Conservation (phyloP, 2,329 filamentous ascomycete species). For the Neonectria hederae region DNA sequence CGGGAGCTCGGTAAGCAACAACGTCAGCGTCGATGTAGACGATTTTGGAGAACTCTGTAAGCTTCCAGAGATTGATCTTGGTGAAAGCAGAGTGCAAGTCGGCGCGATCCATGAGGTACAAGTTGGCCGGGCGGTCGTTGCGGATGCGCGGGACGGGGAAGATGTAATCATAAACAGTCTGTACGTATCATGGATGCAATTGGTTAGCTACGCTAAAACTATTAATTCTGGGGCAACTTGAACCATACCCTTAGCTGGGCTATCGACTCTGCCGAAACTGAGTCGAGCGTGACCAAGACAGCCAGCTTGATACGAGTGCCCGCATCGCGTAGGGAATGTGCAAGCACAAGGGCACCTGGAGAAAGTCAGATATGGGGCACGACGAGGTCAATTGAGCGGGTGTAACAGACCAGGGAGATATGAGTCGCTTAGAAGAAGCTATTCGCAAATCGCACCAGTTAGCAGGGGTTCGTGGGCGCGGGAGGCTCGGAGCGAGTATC, state of each 20-base stretch:
- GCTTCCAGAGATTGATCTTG: conserved; percentile 94
- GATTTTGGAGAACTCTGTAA: conserved; percentile 88
- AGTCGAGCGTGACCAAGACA: conserved; percentile 83
- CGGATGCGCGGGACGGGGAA: conserved; percentile 84
- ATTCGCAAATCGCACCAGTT: conserved; percentile 31
- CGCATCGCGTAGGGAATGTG: conserved; percentile 92
- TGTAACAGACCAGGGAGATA: conserved; percentile 83
- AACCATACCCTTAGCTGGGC: conserved; percentile 76
- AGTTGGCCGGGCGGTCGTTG: conserved; percentile 81
- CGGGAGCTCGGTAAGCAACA: conserved; percentile 87
- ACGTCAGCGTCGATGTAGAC: conserved; percentile 96
- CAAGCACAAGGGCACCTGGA: conserved; percentile 88
- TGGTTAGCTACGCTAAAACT: conserved; percentile 15
- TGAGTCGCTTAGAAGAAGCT: conserved; percentile 92
- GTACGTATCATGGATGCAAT: conserved; percentile 8
- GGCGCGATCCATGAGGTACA: conserved; percentile 89
- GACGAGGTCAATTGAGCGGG: conserved; percentile 21
- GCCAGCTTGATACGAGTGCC: conserved; percentile 81
- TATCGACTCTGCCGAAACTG: conserved; percentile 78
- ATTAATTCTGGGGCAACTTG: not conserved
- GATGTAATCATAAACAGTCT: conserved; percentile 88
- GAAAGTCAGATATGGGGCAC: conserved; percentile 19
- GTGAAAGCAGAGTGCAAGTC: conserved; percentile 95
- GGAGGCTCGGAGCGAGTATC: conserved; percentile 11
- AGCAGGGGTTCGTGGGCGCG: conserved; percentile 1